These are phyloP conservation scores for Pseudogymnoascus verrucosus DNA, from an alignment of 2,329 filamentous ascomycete species.

Conservation along the genomic window DNA sequence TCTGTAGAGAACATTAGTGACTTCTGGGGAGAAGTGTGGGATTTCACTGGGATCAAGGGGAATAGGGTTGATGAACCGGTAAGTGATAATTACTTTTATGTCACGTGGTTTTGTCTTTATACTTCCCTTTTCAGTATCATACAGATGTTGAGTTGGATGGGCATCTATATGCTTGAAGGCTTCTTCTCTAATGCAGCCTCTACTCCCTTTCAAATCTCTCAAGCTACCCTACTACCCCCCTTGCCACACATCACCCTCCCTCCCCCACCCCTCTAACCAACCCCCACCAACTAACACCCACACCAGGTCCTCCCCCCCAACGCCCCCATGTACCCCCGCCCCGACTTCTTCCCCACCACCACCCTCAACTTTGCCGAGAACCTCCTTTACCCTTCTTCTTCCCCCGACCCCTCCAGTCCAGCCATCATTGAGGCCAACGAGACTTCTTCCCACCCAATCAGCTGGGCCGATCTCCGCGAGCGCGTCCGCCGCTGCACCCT, in stretches of 20 bases:
- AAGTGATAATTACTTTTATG: conserved; percentile 17
- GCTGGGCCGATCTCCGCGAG: conserved; percentile 75
- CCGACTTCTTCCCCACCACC: conserved; percentile 73
- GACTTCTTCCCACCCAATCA: conserved; percentile 46
- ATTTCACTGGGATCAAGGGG: conserved; percentile 68
- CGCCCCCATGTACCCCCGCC: conserved; percentile 78
- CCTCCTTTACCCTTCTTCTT: conserved; percentile 66
- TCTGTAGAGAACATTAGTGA: conserved; percentile 65
- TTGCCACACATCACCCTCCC: conserved; percentile 2
- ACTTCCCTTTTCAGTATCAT: neutral
- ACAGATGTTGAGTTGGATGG: neutral
- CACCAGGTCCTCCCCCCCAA: too few relatives aligned
- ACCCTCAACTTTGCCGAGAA: conserved; percentile 93
- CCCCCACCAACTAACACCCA: too few relatives aligned
- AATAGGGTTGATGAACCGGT: conserved; percentile 56
- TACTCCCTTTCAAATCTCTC: neutral
- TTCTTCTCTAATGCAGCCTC: neutral
- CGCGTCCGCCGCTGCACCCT: conserved; percentile 66
- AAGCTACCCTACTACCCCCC: conserved; percentile 9
- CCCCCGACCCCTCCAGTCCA: conserved; percentile 46
- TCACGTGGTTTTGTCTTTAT: conserved; percentile 7
- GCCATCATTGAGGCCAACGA: conserved; percentile 82
- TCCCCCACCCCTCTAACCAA: conserved; percentile 40
- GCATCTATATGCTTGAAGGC: neutral
- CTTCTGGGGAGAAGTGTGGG: conserved; percentile 85